Evolutionary conservation across 2,329 filamentous ascomycete species (phyloP).

Genomic region (Elsinoe ampelina): DNA sequence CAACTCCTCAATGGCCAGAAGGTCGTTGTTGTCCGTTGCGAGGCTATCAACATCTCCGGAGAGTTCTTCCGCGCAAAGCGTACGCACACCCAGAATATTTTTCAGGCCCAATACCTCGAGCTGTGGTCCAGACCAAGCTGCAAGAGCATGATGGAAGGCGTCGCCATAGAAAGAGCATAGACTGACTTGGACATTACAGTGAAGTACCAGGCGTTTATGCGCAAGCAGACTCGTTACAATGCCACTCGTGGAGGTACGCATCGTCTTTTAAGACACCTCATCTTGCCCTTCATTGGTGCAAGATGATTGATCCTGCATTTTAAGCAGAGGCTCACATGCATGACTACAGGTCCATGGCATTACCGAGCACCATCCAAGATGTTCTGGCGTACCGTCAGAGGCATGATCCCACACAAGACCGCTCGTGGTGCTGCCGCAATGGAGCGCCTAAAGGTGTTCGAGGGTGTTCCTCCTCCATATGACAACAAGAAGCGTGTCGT

Average conservation of each 20-base stretch:
- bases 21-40: slow-evolving; percentile 97
- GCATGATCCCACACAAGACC: slow-evolving; percentile 99
- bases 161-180: slow-evolving; percentile 13
- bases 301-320: slow-evolving; percentile 10
- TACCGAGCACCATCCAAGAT: slow-evolving; percentile 98
- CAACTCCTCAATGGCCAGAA: slow-evolving; percentile 98
- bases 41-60: slow-evolving; percentile 99
- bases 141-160: slow-evolving; percentile 11
- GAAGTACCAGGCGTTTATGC: slow-evolving; percentile 99
- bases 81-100: slow-evolving; percentile 54
- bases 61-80: slow-evolving; percentile 99
- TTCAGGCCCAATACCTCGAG: not conserved
- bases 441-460: slow-evolving; percentile 99
- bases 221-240: slow-evolving; percentile 99
- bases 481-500: slow-evolving; percentile 99
- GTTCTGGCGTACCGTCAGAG: slow-evolving; percentile 99
- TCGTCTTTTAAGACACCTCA: slow-evolving; percentile 12
- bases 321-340: slow-evolving; percentile 24
- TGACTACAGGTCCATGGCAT: slow-evolving; percentile 80
- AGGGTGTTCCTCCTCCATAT: slow-evolving; percentile 97
- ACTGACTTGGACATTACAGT: slow-evolving; percentile 50
- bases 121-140: not conserved
- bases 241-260: slow-evolving; percentile 89
- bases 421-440: slow-evolving; percentile 91
- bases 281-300: slow-evolving; percentile 14